Percentiles rank a stretch among this genome's conserved stretches.
These are phyloP conservation scores for Fusarium sp. DNA, from an alignment of 2,329 filamentous ascomycete species.

Conservation along the genomic window DNA sequence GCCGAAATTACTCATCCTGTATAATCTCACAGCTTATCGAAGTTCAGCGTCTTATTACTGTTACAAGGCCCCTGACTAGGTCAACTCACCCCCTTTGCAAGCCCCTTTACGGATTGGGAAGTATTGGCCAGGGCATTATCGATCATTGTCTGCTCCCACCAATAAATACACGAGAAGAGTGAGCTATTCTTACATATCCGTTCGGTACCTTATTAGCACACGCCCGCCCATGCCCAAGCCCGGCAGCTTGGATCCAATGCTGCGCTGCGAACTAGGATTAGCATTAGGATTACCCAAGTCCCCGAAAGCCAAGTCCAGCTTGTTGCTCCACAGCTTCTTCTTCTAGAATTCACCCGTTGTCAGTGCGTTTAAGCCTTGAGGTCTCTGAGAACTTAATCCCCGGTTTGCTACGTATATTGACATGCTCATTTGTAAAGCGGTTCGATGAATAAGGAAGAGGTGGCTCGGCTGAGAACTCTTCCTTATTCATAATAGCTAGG, in stretches of 20 bases:
- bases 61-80: slow-evolving; percentile 20
- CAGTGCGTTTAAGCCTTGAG: slow-evolving; percentile 19
- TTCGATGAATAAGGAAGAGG: background rate
- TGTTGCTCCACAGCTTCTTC: slow-evolving; percentile 36
- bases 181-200: slow-evolving; percentile 31
- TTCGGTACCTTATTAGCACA: slow-evolving; percentile 8
- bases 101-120: slow-evolving; percentile 28
- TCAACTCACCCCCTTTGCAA: slow-evolving; percentile 28
- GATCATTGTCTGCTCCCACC: slow-evolving; percentile 35
- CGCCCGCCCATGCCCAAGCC: slow-evolving; percentile 35
- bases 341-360: slow-evolving; percentile 42
- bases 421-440: background rate
- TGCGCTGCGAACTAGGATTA: slow-evolving; percentile 33
- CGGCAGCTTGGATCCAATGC: slow-evolving; percentile 43
- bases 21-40: slow-evolving; percentile 42
- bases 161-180: slow-evolving; percentile 40
- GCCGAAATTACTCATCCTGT: slow-evolving; percentile 44
- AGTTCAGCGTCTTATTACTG: slow-evolving; percentile 21
- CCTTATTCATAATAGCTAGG: too few species aligned
- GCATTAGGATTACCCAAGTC: slow-evolving; percentile 32
- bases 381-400: slow-evolving; percentile 10
- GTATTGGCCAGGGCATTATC: slow-evolving; percentile 32
- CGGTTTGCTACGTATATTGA: background rate
- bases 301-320: slow-evolving; percentile 39
- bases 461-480: background rate